phyloP scores from a whole-genome alignment of 2,329 filamentous ascomycete species.

The Colletotrichum tabaci region DNA sequence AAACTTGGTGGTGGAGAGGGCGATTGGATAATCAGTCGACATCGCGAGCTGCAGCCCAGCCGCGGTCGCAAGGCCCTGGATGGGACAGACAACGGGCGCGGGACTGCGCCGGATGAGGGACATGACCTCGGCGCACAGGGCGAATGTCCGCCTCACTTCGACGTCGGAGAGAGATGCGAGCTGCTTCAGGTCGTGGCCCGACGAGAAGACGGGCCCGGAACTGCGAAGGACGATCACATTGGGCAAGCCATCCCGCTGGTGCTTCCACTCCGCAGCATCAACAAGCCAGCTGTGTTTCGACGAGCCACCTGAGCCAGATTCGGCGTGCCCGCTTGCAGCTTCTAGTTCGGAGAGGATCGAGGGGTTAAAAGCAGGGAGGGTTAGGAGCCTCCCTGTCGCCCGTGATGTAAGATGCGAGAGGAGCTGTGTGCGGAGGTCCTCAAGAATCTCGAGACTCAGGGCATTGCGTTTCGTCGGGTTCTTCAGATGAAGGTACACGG shows the following conservation, averaged over 20 bases:
- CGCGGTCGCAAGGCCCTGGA: constrained; percentile 51
- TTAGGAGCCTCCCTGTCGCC: constrained; percentile 42
- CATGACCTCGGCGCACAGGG: constrained; percentile 52
- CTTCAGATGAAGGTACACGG: constrained; percentile 47
- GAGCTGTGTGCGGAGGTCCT: constrained; percentile 47
- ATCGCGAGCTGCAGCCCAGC: constrained; percentile 53
- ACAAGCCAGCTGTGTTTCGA: constrained; percentile 49
- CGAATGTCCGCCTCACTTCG: constrained; percentile 46
- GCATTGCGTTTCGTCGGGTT: constrained; percentile 48
- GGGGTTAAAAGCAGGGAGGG: constrained; percentile 50
- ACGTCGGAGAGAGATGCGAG: constrained; percentile 36
- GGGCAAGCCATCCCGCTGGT: constrained; percentile 46
- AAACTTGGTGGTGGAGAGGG: constrained; percentile 45
- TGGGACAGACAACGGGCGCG: constrained; percentile 48
- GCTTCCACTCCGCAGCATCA: constrained; percentile 45
- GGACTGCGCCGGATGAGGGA: constrained; percentile 51
- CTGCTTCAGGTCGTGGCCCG: constrained; percentile 52
- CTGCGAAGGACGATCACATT: constrained; percentile 52
- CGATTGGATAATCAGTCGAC: constrained; percentile 49
- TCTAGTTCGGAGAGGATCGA: constrained; percentile 42
- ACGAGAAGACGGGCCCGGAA: constrained; percentile 49
- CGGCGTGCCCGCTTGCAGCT: constrained; percentile 7
- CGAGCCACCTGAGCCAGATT: not conserved
- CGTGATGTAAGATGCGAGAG: constrained; percentile 45
- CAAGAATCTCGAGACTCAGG: constrained; percentile 46